Conservation (phyloP, 2,329 filamentous ascomycete species). For the Pseudogymnoascus sp. region DNA sequence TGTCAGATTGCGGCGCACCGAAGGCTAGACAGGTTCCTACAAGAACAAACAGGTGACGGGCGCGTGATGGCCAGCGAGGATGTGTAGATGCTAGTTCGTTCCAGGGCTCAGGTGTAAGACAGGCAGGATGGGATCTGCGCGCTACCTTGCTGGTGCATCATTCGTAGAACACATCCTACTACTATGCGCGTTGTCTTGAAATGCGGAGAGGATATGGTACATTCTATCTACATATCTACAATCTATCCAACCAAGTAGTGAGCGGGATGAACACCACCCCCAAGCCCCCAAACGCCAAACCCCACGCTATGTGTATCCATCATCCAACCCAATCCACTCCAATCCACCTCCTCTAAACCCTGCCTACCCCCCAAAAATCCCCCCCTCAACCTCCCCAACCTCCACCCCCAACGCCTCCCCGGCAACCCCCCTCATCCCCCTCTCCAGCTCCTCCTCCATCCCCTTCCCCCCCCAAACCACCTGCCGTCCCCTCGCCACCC, state of each 20-base stretch:
- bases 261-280: not conserved
- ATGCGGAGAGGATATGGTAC: constrained; percentile 58
- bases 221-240: constrained; percentile 3
- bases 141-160: not conserved
- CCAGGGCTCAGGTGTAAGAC: not conserved
- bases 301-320: not conserved
- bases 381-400: constrained; percentile 81
- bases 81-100: not conserved
- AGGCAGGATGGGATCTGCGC: not conserved
- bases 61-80: not conserved
- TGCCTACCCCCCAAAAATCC: constrained; percentile 9
- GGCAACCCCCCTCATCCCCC: constrained; percentile 76
- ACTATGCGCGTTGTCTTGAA: too few species aligned
- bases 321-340: not conserved
- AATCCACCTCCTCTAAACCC: not conserved
- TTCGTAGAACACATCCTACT: not conserved
- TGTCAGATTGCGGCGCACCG: too few species aligned
- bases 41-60: not conserved
- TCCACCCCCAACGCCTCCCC: constrained; percentile 81
- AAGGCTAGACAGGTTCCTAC: too few species aligned
- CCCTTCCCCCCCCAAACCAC: too few species aligned
- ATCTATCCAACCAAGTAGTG: not conserved
- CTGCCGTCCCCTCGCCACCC: too few species aligned
- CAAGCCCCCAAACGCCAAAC: not conserved
- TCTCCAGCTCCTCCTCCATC: constrained; percentile 92